Percentiles rank a stretch among this genome's conserved stretches.
Conservation (phyloP, 257 asterid genomes). For the Solanum etuberosum region DNA sequence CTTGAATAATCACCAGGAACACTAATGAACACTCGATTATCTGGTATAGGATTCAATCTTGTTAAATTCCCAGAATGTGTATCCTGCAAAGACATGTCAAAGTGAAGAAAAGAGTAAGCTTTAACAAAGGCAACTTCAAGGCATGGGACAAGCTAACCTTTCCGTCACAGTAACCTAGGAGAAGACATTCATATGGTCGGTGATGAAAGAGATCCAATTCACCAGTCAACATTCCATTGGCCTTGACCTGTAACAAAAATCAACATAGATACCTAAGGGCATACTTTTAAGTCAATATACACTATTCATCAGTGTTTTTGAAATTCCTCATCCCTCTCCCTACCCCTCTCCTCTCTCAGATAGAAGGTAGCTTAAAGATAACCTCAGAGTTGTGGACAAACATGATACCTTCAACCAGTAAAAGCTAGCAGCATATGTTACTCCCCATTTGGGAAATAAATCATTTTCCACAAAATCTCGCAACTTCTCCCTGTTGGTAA, state of each 20-base stretch:
- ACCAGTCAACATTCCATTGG: constrained; percentile 62
- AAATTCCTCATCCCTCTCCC: not conserved
- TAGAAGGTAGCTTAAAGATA: not conserved
- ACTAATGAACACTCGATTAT: constrained; percentile 60
- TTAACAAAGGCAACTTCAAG: not conserved
- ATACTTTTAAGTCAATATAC: constrained; percentile 67
- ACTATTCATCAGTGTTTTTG: constrained; percentile 16
- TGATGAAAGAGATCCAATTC: constrained; percentile 94
- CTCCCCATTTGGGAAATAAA: constrained; percentile 83
- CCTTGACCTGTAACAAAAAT: constrained; percentile 44
- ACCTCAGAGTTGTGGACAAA: not conserved
- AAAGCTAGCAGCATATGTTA: constrained; percentile 54
- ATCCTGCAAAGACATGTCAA: constrained; percentile 39
- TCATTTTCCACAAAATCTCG: constrained; percentile 73
- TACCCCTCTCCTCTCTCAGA: not conserved
- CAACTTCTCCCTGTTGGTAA: constrained; percentile 81
- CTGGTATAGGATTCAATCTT: constrained; percentile 25
- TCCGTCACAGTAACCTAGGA: constrained; percentile 50
- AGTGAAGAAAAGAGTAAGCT: not conserved
- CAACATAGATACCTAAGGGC: not conserved
- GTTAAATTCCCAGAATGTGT: constrained; percentile 15
- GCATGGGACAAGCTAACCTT: constrained; percentile 29
- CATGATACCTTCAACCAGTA: constrained; percentile 80
- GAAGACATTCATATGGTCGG: constrained; percentile 89
- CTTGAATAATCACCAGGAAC: constrained; percentile 95